These are phyloP conservation scores for Hortaea sp. DNA, from an alignment of 2,329 filamentous ascomycete species.

Conservation along the genomic window DNA sequence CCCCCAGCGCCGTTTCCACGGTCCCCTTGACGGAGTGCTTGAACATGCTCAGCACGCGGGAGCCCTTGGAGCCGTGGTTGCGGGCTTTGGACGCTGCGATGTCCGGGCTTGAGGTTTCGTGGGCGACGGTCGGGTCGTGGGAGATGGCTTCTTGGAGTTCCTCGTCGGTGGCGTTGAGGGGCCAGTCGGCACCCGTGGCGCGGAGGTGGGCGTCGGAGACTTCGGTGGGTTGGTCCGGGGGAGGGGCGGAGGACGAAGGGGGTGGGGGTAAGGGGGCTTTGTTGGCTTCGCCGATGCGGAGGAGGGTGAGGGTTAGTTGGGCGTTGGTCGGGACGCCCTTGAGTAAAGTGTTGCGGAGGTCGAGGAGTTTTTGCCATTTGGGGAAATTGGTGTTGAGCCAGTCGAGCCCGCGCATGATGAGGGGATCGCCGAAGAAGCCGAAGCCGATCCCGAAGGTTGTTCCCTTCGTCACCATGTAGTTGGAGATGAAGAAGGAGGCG, in stretches of 20 bases:
- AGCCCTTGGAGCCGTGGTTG: constrained; percentile 39
- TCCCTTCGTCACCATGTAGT: constrained; percentile 50
- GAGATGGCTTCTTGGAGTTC: constrained; percentile 55
- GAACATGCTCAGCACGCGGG: constrained; percentile 53
- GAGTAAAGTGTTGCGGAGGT: constrained; percentile 65
- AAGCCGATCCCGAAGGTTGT: constrained; percentile 60
- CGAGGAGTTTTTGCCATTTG: constrained; percentile 64
- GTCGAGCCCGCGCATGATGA: constrained; percentile 51
- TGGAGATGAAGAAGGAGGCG: constrained; percentile 35
- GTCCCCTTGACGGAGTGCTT: constrained; percentile 60
- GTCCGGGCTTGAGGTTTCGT: constrained; percentile 42
- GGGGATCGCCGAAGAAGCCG: constrained; percentile 68
- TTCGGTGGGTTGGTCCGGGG: constrained; percentile 41
- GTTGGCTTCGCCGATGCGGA: constrained; percentile 73
- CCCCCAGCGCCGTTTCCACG: constrained; percentile 61
- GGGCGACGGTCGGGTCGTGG: constrained; percentile 35
- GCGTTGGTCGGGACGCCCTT: constrained; percentile 80
- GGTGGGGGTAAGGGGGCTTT: constrained; percentile 63
- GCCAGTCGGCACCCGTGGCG: constrained; percentile 42
- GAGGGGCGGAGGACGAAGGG: constrained; percentile 34
- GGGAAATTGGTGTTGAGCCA: constrained; percentile 55
- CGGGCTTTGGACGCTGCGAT: constrained; percentile 41
- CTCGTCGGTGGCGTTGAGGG: constrained; percentile 51
- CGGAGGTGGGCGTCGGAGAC: constrained; percentile 42
- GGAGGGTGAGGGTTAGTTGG: constrained; percentile 68